Percentiles rank a stretch among this genome's conserved stretches.
Evolutionary conservation across 306 rosid genomes (phyloP).

Genomic region (Notholithocarpus densiflorus): DNA sequence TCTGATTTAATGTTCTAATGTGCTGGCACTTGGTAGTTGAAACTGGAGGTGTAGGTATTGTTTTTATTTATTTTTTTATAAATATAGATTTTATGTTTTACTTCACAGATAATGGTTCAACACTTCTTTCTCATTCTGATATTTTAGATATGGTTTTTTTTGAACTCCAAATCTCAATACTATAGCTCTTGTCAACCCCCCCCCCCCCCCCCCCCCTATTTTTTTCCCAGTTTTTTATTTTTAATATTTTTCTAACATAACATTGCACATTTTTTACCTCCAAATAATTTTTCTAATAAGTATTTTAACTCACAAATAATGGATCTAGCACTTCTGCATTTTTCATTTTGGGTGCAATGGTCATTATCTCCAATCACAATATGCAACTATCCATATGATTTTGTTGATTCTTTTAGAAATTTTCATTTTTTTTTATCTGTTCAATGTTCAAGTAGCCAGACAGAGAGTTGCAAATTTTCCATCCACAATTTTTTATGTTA

Average conservation of each 20-base stretch:
- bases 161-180: not conserved
- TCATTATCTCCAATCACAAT: not conserved
- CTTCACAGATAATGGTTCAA: not conserved
- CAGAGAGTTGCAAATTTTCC: too few relatives aligned
- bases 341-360: not conserved
- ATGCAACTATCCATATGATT: not conserved
- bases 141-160: not conserved
- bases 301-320: not conserved
- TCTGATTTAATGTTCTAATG: not conserved
- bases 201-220: not conserved
- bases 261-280: too few relatives aligned
- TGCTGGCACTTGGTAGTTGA: slow-evolving; percentile 3
- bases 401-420: not conserved
- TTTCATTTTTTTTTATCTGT: not conserved
- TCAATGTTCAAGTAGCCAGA: not conserved
- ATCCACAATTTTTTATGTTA: too few relatives aligned
- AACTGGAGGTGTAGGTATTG: not conserved
- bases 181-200: not conserved
- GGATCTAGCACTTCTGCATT: not conserved
- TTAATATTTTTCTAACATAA: not conserved
- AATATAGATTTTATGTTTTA: not conserved
- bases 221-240: not conserved
- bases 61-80: not conserved
- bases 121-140: not conserved
- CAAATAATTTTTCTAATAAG: not conserved